These are phyloP conservation scores for Populus simonii DNA, from an alignment of 345 rosid genomes.

Conservation along the genomic window DNA sequence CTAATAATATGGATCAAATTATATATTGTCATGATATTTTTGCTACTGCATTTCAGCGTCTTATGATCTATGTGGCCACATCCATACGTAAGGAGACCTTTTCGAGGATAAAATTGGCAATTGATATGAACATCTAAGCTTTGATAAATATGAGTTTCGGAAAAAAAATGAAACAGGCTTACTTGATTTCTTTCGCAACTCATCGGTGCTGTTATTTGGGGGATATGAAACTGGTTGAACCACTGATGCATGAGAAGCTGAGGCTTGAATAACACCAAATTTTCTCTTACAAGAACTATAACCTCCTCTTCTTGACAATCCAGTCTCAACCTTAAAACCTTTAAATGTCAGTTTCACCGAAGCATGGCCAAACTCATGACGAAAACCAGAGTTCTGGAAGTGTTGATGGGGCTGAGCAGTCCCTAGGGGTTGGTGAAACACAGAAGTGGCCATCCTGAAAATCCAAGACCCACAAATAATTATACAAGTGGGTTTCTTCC, in stretches of 20 bases:
- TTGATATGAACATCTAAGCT: not conserved
- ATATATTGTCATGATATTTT: not conserved
- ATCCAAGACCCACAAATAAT: not conserved
- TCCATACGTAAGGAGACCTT: not conserved
- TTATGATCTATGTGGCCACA: not conserved
- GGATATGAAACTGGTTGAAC: conserved; percentile 54
- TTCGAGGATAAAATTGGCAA: not conserved
- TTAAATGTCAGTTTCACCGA: conserved; percentile 30
- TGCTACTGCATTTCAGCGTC: not conserved
- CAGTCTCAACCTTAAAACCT: conserved; percentile 33
- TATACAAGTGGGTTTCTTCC: not conserved
- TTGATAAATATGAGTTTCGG: not conserved
- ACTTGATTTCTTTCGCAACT: conserved; percentile 59
- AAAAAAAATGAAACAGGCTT: conserved; percentile 16
- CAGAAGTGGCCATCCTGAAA: conserved; percentile 68
- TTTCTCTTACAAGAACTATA: conserved; percentile 28
- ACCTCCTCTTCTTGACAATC: conserved; percentile 25
- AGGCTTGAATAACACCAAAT: conserved; percentile 39
- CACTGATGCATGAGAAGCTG: conserved; percentile 54
- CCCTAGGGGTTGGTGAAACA: conserved; percentile 47
- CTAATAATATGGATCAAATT: not conserved
- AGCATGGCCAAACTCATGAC: conserved; percentile 28
- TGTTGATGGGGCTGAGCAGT: conserved; percentile 34
- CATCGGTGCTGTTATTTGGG: conserved; percentile 39
- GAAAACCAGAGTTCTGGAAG: conserved; percentile 32